A percentile compares a stretch with the other conserved stretches of the same genome.
phyloP scores from a whole-genome alignment of 257 asterid species.

The Nicotiana undulata region DNA sequence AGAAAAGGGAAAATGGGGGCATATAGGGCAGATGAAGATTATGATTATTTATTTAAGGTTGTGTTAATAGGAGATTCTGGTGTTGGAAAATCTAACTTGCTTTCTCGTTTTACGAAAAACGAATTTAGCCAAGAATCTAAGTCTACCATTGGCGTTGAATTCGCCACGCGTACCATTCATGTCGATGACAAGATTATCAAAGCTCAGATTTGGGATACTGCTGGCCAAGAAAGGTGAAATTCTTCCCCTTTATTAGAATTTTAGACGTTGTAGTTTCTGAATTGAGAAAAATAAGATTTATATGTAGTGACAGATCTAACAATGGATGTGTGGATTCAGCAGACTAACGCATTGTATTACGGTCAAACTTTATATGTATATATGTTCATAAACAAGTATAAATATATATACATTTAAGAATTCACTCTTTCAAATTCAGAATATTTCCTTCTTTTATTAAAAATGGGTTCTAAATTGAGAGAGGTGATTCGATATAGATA shows the following conservation, averaged over 20 bases:
- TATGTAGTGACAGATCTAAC: no score
- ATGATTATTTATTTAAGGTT: conserved; percentile 77
- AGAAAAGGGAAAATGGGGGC: conserved; percentile 35
- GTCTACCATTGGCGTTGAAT: conserved; percentile 82
- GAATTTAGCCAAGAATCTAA: conserved; percentile 77
- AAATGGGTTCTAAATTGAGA: no score
- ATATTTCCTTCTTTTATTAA: no score
- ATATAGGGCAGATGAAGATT: conserved; percentile 78
- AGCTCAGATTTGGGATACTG: conserved; percentile 93
- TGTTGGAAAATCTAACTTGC: conserved; percentile 73
- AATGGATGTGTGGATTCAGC: no score
- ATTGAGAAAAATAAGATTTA: neutral
- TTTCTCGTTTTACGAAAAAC: conserved; percentile 66
- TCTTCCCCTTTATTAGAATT: neutral
- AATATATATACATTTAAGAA: no score
- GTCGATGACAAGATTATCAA: conserved; percentile 71
- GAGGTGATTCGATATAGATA: no score
- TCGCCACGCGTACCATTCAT: conserved; percentile 69
- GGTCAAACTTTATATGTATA: no score
- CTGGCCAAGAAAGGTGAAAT: conserved; percentile 71
- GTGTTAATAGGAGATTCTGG: conserved; percentile 81
- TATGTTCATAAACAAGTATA: no score
- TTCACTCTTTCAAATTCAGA: no score
- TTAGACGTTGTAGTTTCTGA: neutral
- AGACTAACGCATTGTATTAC: no score